These are phyloP conservation scores for Diplocarpon mali DNA, from an alignment of 2,329 filamentous ascomycete species.

Conservation along the genomic window DNA sequence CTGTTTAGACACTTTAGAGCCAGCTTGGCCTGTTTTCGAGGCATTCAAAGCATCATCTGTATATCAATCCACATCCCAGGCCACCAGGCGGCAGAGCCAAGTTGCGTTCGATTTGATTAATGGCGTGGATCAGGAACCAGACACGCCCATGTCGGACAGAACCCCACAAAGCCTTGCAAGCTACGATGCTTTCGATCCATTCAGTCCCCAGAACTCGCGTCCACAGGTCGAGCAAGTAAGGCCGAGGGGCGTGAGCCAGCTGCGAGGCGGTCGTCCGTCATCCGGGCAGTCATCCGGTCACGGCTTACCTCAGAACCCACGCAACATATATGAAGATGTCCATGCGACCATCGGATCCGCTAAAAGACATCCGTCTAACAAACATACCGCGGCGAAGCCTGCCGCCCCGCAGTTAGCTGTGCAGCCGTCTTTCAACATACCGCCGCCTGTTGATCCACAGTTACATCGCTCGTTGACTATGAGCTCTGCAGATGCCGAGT, in stretches of 20 bases:
- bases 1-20: conserved; percentile 22
- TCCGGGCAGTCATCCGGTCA: conserved; percentile 14
- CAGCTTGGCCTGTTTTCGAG: conserved; percentile 23
- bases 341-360: conserved; percentile 10
- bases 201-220: conserved; percentile 15
- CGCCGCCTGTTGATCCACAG: conserved; percentile 9
- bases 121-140: conserved; percentile 14
- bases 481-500: conserved; percentile 20
- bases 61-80: conserved; percentile 8
- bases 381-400: neutral
- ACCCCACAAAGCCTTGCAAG: conserved; percentile 19
- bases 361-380: conserved; percentile 7
- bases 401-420: neutral
- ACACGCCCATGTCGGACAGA: conserved; percentile 16
- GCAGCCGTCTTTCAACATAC: conserved; percentile 6
- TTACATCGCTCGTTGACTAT: conserved; percentile 16
- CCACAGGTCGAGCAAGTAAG: conserved; percentile 2
- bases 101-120: conserved; percentile 23
- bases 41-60: conserved; percentile 13
- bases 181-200: conserved; percentile 14
- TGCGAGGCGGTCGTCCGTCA: conserved; percentile 6
- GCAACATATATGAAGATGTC: conserved; percentile 17
- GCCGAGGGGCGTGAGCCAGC: neutral
- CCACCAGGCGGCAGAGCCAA: conserved; percentile 18
- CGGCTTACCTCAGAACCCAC: conserved; percentile 12